Evolutionary conservation across 2,329 filamentous ascomycete species (phyloP).

Genomic region (Fusarium camptoceras): DNA sequence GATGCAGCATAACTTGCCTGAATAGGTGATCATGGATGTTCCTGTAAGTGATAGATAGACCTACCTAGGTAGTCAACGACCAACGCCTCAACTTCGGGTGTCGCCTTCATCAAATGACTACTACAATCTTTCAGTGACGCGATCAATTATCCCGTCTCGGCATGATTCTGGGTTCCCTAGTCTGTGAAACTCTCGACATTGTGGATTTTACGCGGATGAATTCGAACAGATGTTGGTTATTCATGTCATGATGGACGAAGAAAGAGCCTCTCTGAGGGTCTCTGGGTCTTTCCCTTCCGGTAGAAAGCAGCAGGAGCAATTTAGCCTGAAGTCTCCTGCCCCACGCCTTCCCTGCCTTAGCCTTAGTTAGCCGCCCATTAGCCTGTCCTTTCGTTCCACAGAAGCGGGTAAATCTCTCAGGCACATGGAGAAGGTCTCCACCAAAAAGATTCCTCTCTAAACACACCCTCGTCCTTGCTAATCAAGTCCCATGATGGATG

Average conservation of each 20-base stretch:
- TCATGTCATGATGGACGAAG: constrained; percentile 31
- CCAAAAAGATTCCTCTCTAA: constrained; percentile 20
- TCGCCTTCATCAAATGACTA: constrained; percentile 26
- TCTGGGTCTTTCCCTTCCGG: constrained; percentile 10
- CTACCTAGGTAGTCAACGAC: background rate
- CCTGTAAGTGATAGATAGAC: background rate
- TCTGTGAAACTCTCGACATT: constrained; percentile 7
- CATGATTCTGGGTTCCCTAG: constrained; percentile 31
- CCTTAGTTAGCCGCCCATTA: background rate
- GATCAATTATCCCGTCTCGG: constrained; percentile 26
- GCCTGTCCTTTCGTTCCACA: constrained; percentile 42
- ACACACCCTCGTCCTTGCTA: constrained; percentile 12
- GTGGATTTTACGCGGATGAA: constrained; percentile 32
- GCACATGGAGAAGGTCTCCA: constrained; percentile 18
- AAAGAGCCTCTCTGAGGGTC: background rate
- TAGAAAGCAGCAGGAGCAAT: constrained; percentile 29
- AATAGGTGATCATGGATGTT: background rate
- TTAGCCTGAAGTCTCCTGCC: constrained; percentile 41
- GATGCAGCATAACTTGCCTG: constrained; percentile 29
- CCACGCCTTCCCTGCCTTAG: constrained; percentile 17
- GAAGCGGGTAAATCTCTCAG: constrained; percentile 42
- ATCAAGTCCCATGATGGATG: constrained; percentile 33
- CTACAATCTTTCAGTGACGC: constrained; percentile 22
- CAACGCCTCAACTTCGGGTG: constrained; percentile 1
- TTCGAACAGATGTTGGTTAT: constrained; percentile 5